These are phyloP conservation scores for Pinus taeda DNA, from an alignment of 75 land plant species.

Conservation along the genomic window DNA sequence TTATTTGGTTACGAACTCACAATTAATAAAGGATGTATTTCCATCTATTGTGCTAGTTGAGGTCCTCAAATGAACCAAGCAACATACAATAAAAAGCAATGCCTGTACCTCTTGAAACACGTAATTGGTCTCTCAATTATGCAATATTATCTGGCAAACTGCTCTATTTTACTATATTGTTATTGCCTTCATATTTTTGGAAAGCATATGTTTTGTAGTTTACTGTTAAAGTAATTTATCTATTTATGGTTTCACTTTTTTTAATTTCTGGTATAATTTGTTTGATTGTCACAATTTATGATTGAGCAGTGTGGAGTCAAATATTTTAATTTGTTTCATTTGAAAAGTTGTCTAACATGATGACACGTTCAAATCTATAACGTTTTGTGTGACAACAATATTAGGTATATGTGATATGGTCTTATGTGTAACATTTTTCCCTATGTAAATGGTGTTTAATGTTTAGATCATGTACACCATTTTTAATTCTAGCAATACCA, in stretches of 20 bases:
- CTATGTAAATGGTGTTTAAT: no score
- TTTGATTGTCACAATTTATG: neutral
- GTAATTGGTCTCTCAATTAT: conserved; percentile 13
- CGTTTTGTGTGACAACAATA: neutral
- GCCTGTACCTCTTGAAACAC: conserved; percentile 78
- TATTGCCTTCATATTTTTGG: neutral
- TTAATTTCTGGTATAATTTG: neutral
- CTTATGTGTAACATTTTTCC: no score
- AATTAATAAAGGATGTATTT: neutral
- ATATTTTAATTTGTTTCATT: neutral
- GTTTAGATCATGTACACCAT: no score
- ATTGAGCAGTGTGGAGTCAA: neutral
- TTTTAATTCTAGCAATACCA: neutral
- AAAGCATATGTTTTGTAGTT: neutral
- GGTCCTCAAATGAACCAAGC: conserved; percentile 84
- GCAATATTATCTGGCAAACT: neutral
- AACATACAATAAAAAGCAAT: conserved; percentile 77
- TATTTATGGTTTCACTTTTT: neutral
- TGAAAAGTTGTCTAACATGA: neutral
- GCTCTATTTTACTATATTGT: no score
- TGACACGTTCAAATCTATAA: no score
- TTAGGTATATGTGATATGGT: no score
- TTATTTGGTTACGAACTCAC: conserved; percentile 5
- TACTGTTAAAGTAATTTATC: neutral
- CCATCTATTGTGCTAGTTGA: conserved; percentile 50